Percentiles rank a stretch among this genome's conserved stretches.
phyloP scores from a whole-genome alignment of 2,329 filamentous ascomycete species.

The Exophiala xenobiotica region DNA sequence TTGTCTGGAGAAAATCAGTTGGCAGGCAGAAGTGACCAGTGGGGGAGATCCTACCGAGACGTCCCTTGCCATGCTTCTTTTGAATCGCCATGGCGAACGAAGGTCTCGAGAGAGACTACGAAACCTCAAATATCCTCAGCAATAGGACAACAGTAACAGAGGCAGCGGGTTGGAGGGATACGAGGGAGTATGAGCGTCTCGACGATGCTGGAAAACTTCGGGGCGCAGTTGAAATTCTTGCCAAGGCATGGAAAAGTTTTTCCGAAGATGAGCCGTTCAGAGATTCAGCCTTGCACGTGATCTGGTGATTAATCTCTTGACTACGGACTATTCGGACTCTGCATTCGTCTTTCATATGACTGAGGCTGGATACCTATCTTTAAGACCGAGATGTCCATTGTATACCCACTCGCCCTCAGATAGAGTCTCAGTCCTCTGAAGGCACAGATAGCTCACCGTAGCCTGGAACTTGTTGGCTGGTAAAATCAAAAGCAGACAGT shows the following conservation, averaged over 20 bases:
- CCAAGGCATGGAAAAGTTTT: constrained; percentile 5
- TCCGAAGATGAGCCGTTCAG: not conserved
- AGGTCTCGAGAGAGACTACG: not conserved
- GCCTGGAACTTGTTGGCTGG: too few species aligned
- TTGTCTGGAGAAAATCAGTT: constrained; percentile 67
- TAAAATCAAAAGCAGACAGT: too few species aligned
- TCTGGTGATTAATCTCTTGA: too few species aligned
- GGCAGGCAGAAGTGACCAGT: not conserved
- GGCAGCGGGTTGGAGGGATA: not conserved
- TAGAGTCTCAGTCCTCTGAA: too few species aligned
- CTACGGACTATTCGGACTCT: too few species aligned
- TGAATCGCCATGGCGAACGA: constrained; percentile 80
- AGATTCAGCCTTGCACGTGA: constrained; percentile 3
- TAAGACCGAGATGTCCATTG: too few species aligned
- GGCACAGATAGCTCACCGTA: too few species aligned
- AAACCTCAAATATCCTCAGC: not conserved
- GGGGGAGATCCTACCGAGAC: constrained; percentile 5
- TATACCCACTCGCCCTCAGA: too few species aligned
- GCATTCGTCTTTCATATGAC: too few species aligned
- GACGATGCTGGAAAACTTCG: not conserved
- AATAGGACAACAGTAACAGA: too few species aligned
- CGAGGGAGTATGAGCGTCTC: not conserved
- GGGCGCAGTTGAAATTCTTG: constrained; percentile 5
- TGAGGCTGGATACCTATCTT: too few species aligned
- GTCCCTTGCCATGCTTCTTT: constrained; percentile 66